phyloP scores from a whole-genome alignment of 2,329 filamentous ascomycete genomes.

The Trichoderma cornu-damae region DNA sequence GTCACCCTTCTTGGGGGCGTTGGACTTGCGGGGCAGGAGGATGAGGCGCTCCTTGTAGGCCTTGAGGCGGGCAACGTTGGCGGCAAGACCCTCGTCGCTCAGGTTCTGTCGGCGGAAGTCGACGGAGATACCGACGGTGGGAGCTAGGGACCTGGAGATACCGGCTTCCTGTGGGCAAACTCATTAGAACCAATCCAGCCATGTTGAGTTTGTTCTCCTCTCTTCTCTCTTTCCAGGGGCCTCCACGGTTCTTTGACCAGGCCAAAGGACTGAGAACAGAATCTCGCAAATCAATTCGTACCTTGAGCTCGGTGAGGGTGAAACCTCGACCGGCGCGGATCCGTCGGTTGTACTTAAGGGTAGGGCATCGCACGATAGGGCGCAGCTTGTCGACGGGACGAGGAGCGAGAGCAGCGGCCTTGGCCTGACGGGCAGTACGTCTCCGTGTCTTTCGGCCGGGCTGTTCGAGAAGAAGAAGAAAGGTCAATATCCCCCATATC shows the following conservation, averaged over 20 bases:
- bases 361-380: slow-evolving; percentile 95
- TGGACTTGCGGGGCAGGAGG: slow-evolving; percentile 92
- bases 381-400: slow-evolving; percentile 96
- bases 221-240: neutral
- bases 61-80: slow-evolving; percentile 96
- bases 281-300: slow-evolving; percentile 42
- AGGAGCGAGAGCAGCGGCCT: slow-evolving; percentile 92
- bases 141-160: slow-evolving; percentile 88
- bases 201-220: neutral
- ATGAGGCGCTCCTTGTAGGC: slow-evolving; percentile 95
- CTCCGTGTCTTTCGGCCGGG: slow-evolving; percentile 93
- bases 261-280: neutral
- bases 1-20: slow-evolving; percentile 91
- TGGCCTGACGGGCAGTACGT: slow-evolving; percentile 84
- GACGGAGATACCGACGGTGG: slow-evolving; percentile 95
- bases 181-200: slow-evolving; percentile 31
- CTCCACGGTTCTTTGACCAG: neutral
- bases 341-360: slow-evolving; percentile 98
- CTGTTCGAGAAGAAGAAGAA: slow-evolving; percentile 47
- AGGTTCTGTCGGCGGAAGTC: slow-evolving; percentile 96
- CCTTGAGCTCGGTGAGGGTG: slow-evolving; percentile 96
- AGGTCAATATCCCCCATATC: slow-evolving; percentile 34
- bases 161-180: slow-evolving; percentile 71
- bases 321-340: slow-evolving; percentile 96
- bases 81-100: slow-evolving; percentile 87